Conservation (phyloP, 192 early-diverging fungal genomes). For the Backusella liffmaniae region DNA sequence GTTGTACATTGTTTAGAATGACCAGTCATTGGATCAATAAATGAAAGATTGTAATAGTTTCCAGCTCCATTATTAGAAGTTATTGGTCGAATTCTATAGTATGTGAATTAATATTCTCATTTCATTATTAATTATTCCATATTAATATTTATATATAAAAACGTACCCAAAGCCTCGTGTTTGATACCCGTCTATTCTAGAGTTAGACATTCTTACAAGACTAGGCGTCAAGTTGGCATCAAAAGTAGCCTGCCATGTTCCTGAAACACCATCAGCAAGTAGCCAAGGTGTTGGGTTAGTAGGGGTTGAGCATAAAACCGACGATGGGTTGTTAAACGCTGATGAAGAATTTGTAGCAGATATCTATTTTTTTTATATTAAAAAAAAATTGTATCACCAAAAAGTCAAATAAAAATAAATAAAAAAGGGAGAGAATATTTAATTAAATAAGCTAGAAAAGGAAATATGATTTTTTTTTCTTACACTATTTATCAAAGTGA, state of each 20-base stretch:
- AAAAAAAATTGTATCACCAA: not conserved
- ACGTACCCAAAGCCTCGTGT: slow-evolving; percentile 8
- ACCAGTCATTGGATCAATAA: slow-evolving; percentile 56
- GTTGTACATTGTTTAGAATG: slow-evolving; percentile 37
- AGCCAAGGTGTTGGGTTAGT: slow-evolving; percentile 8
- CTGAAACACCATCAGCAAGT: not conserved
- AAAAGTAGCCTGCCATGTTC: slow-evolving; percentile 15
- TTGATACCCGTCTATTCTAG: not conserved
- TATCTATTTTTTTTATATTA: not conserved
- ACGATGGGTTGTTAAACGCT: not conserved
- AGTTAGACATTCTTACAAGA: not conserved
- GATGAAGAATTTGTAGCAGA: slow-evolving; percentile 2
- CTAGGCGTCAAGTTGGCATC: not conserved
- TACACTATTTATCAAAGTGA: slow-evolving; percentile 41
- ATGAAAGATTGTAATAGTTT: slow-evolving; percentile 34
- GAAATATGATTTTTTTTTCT: slow-evolving; percentile 8
- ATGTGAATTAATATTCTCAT: not conserved
- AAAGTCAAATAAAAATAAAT: not conserved
- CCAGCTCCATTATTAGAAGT: not conserved
- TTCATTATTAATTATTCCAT: not conserved
- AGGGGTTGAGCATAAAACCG: slow-evolving; percentile 1
- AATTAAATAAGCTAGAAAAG: slow-evolving; percentile 12
- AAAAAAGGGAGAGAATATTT: slow-evolving; percentile 6
- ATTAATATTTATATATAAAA: not conserved
- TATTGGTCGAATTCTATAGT: not conserved